Percentiles rank a stretch among this genome's conserved stretches.
These are phyloP conservation scores for Paramecium bursaria DNA, from an alignment of 73 alveolate genomes.

Conservation along the genomic window DNA sequence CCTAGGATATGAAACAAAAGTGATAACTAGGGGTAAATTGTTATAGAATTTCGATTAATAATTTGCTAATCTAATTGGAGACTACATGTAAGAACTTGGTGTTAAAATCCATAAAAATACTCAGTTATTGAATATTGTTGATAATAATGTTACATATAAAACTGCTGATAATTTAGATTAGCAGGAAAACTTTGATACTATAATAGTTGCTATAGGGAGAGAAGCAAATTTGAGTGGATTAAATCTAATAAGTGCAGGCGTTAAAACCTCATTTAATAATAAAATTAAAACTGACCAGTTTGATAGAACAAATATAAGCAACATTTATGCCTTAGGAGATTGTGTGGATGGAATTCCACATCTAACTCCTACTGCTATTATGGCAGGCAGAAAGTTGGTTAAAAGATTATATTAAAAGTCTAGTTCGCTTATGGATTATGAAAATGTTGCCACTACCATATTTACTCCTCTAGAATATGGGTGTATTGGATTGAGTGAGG, in stretches of 20 bases:
- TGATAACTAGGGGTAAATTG: constrained; percentile 94
- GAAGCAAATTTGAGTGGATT: constrained; percentile 82
- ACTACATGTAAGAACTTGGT: constrained; percentile 88
- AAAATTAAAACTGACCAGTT: constrained; percentile 80
- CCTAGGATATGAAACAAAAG: constrained; percentile 87
- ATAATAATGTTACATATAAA: background rate
- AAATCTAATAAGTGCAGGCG: constrained; percentile 82
- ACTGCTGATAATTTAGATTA: background rate
- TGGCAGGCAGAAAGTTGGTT: constrained; percentile 95
- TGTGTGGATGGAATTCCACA: constrained; percentile 88
- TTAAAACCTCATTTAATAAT: constrained; percentile 73
- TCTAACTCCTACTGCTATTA: constrained; percentile 34
- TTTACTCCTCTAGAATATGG: constrained; percentile 99
- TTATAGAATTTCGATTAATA: constrained; percentile 97
- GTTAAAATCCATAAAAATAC: constrained; percentile 82
- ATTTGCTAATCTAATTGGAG: constrained; percentile 91
- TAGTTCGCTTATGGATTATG: constrained; percentile 91
- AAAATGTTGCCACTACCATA: constrained; percentile 97
- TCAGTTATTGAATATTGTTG: constrained; percentile 36
- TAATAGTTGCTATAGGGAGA: constrained; percentile 93
- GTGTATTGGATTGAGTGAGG: constrained; percentile 91
- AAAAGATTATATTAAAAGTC: constrained; percentile 92
- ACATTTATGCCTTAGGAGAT: constrained; percentile 98
- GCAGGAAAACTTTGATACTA: constrained; percentile 85
- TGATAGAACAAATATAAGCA: constrained; percentile 90